A percentile compares a stretch with the other conserved stretches of the same genome.
phyloP scores from a whole-genome alignment of 2,329 filamentous ascomycete genomes.

The Ophidiomyces ophidiicola region DNA sequence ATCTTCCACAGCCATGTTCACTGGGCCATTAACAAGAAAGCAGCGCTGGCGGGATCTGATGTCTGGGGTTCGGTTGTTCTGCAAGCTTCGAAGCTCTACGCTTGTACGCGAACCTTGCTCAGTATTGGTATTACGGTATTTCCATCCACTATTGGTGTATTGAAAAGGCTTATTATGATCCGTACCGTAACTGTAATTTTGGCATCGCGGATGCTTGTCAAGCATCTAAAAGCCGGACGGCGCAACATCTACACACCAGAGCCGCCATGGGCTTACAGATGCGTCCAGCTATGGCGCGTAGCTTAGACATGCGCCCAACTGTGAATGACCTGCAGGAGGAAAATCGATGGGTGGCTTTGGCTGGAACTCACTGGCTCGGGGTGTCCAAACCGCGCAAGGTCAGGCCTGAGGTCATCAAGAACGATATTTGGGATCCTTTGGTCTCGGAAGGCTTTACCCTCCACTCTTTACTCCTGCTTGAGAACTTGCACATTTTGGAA shows the following conservation, averaged over 20 bases:
- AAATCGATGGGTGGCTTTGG: slow-evolving; percentile 52
- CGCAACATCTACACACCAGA: background rate
- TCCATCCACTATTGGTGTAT: too few relatives aligned
- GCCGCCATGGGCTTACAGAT: slow-evolving; percentile 29
- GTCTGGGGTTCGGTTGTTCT: background rate
- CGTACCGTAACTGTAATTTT: too few relatives aligned
- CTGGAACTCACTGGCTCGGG: slow-evolving; percentile 75
- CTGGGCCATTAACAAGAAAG: background rate
- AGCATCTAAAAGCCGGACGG: too few relatives aligned
- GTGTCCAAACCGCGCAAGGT: slow-evolving; percentile 58
- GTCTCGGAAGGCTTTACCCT: slow-evolving; percentile 69
- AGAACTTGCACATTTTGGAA: slow-evolving; percentile 83
- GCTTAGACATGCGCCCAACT: slow-evolving; percentile 32
- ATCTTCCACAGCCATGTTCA: slow-evolving; percentile 25
- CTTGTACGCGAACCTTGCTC: too few relatives aligned
- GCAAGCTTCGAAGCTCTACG: background rate
- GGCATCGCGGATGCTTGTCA: too few relatives aligned
- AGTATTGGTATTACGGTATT: too few relatives aligned
- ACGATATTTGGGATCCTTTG: slow-evolving; percentile 76
- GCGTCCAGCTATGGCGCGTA: slow-evolving; percentile 47
- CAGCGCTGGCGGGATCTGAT: background rate
- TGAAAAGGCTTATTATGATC: too few relatives aligned
- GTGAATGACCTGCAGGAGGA: slow-evolving; percentile 33
- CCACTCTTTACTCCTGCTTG: slow-evolving; percentile 66
- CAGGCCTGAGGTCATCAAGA: slow-evolving; percentile 70